Base-by-base conservation (phyloP, 768 basidiomycete genomes). In the Termitomyces sp. region DNA sequence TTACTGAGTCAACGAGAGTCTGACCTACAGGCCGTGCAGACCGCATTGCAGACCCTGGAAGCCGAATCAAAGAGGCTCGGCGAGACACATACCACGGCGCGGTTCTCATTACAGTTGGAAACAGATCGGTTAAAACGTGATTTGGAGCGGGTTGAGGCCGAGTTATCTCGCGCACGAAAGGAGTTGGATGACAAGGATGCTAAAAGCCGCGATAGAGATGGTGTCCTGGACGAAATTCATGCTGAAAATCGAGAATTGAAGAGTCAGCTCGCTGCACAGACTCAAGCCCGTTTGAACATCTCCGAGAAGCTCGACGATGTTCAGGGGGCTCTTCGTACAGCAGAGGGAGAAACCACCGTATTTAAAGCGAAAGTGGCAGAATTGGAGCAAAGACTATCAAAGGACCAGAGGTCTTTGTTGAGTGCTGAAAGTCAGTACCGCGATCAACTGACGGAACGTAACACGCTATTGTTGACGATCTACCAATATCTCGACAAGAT, bases 401-500 rank as follows among this genome's bases (percentile, higher is more conserved):
- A 92, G 70, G 93, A 94, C 61, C 90, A 94, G 69, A 78, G 90
- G 38, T 77, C 83, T 43, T 68, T 94, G 58, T 69, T 92, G 61
- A 69, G 73, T 24, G 84, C 86, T 2, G 94, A 96, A 71, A 82
- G 74, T 54, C 87, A 92, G 71, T 94, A 91, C 67, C 80, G 94
- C 28, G 92, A 96, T 72, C 95, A 98, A 73, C 71, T 96, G 35
- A 94, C 92, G 18, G 96, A 98, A 76, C 78, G 94, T 56, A 97
- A 94, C 69, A 94, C 93, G 26, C 77, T 98, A 32, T 74, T 98
- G 54, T 75, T 97, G 64, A 93, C 92, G 8, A 91, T 97, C 28
- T 97, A 93, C 70, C 94, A 97, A 72, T 94, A 95, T 68, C 82
- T 96, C 79, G 95, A 97, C 65, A 91, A 89, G 76, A 93, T 97